These are phyloP conservation scores for Eutrema salsugineum DNA, from an alignment of 441 rosid species.

Conservation along the genomic window DNA sequence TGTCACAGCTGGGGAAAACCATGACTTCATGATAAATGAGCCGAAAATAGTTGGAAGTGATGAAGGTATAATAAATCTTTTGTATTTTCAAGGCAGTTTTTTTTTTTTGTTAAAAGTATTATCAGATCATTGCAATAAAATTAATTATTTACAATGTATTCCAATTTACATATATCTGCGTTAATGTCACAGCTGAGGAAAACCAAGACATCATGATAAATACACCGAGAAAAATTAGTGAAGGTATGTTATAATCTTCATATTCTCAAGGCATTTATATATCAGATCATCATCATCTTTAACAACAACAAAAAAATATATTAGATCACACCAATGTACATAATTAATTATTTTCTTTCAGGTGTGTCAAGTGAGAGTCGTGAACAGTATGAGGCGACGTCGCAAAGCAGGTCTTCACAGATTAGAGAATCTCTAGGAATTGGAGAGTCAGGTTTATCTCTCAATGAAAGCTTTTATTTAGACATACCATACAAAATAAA, in stretches of 20 bases:
- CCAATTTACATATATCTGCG: background rate
- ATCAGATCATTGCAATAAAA: background rate
- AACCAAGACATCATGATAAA: background rate
- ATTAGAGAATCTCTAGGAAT: background rate
- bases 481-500: background rate
- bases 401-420: background rate
- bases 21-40: background rate
- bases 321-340: too few relatives aligned
- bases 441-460: constrained; percentile 9
- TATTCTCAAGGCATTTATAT: background rate
- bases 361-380: background rate
- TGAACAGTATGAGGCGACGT: background rate
- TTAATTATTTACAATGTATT: background rate
- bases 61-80: background rate
- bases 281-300: background rate
- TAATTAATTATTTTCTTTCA: background rate
- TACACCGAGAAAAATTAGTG: background rate
- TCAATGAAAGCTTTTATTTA: too few relatives aligned
- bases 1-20: background rate
- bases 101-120: too few relatives aligned
- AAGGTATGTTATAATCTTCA: background rate
- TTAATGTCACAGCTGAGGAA: background rate
- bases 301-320: too few relatives aligned
- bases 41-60: background rate
- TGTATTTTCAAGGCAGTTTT: background rate